Base-by-base conservation (phyloP, 805 yeast species). In the Kodamaea lidongshanica region DNA sequence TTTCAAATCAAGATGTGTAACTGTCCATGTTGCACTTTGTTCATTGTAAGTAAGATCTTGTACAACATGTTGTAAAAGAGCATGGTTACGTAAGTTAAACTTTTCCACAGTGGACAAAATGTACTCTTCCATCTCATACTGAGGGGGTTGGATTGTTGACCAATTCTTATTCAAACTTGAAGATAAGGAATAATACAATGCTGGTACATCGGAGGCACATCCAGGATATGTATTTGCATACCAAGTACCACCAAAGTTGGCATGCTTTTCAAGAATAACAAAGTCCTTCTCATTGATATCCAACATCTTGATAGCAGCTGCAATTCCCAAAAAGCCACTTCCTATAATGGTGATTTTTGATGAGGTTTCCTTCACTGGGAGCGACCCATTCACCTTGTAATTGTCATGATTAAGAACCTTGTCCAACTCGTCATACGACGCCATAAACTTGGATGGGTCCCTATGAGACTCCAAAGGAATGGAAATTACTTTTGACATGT, bases 171-270 rank as follows among this genome's bases (percentile, higher is more conserved):
- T 59, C 36, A 59, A 46, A 34, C 54, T 65, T 19, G 44, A 42
- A 23, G 44, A 54, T 26, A 48, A 47, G 10, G 61, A 54, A 35
- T 61, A 61, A 64, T 64, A 61, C 13, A 56, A 30, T 2, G 66
- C 65, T 6, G 67, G 67, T 27, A 61, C 58, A 44, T 61, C 68
- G 14, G 56, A 50, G 11, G 67, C 66, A 39, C 65, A 57, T 1
- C 67, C 66, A 2, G 68, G 68, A 33, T 61, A 61, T 4, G 66
- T 57, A 36, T 61, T 61, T 14, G 66, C 66, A 43, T 55, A 60
- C 68, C 68, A 61, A 13, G 67, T 61, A 10, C 68, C 67, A 13
- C 68, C 67, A 41, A 58, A 57, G 25, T 56, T 41, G 26, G 44
- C 47, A 37, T 60, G 65, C 33, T 56, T 59, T 32, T 61, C 68